Percentiles rank a stretch among this genome's conserved stretches.
Conservation (phyloP, 2,329 filamentous ascomycete genomes). For the Cercospora sp. region DNA sequence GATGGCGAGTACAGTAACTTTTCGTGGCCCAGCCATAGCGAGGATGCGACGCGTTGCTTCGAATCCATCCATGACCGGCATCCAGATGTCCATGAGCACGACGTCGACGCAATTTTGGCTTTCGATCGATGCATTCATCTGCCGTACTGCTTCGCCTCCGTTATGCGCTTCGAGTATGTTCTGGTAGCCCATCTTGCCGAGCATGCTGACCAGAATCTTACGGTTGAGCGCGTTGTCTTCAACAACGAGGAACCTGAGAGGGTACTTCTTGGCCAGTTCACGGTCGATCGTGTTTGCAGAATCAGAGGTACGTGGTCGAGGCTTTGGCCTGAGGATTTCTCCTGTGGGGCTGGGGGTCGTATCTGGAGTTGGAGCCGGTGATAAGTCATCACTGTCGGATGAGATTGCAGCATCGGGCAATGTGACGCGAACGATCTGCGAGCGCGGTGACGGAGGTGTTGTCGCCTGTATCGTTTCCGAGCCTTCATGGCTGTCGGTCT, state of each 20-base stretch:
- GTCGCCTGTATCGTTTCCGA: neutral
- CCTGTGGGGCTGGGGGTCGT: constrained; percentile 17
- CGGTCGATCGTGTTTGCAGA: constrained; percentile 50
- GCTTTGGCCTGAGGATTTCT: constrained; percentile 3
- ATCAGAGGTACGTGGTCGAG: constrained; percentile 26
- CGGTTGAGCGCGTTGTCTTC: constrained; percentile 75
- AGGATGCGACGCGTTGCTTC: constrained; percentile 66
- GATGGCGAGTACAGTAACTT: constrained; percentile 59
- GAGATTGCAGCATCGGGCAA: constrained; percentile 8
- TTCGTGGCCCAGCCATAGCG: constrained; percentile 43
- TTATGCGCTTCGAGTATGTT: constrained; percentile 66
- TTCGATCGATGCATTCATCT: constrained; percentile 48
- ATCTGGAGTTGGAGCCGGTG: constrained; percentile 22
- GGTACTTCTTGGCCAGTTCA: constrained; percentile 59
- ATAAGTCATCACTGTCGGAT: constrained; percentile 12
- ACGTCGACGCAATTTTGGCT: constrained; percentile 55
- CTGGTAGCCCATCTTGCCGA: constrained; percentile 66
- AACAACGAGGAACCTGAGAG: constrained; percentile 67
- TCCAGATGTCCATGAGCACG: constrained; percentile 75
- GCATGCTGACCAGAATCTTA: constrained; percentile 65
- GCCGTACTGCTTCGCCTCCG: constrained; percentile 65
- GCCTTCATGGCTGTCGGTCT: constrained; percentile 3
- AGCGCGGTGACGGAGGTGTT: constrained; percentile 30
- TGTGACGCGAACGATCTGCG: constrained; percentile 9
- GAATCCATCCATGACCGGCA: constrained; percentile 73